Evolutionary conservation across 768 basidiomycete species (phyloP).

Genomic region (Chalciporus sphaerocephalus): DNA sequence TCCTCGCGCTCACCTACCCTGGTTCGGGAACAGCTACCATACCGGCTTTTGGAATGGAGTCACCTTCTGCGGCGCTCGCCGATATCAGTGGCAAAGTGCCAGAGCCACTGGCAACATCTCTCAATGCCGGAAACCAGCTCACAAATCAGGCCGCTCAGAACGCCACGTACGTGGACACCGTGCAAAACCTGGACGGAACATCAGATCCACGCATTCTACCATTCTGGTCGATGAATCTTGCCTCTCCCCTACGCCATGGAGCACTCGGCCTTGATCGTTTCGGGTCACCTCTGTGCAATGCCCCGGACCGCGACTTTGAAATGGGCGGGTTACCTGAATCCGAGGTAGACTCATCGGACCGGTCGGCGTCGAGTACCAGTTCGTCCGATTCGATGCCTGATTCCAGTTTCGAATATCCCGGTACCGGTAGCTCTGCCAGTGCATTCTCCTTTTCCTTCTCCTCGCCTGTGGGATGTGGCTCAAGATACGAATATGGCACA

Average conservation of each 20-base stretch:
- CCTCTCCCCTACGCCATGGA: not conserved
- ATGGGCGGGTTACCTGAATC: too few species aligned
- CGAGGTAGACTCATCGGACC: too few species aligned
- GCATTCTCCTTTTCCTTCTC: not conserved
- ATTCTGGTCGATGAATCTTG: not conserved
- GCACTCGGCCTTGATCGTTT: not conserved
- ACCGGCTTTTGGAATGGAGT: not conserved
- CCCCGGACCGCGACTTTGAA: too few species aligned
- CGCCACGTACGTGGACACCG: too few species aligned
- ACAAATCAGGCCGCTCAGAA: too few species aligned
- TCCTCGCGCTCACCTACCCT: slow-evolving; percentile 19
- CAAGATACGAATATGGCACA: not conserved
- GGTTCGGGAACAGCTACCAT: not conserved
- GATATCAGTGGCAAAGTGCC: not conserved
- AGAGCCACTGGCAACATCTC: too few species aligned
- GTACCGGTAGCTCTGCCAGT: not conserved
- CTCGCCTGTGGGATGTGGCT: not conserved
- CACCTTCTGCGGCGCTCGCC: not conserved
- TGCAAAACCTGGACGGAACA: too few species aligned
- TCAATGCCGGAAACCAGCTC: too few species aligned
- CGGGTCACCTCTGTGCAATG: not conserved
- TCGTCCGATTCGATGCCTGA: too few species aligned
- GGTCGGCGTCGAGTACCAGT: too few species aligned
- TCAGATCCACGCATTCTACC: not conserved
- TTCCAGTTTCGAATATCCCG: not conserved